Percentiles rank a stretch among this genome's conserved stretches.
phyloP scores from a whole-genome alignment of 176 grass and related monocot species.

The Cenchrus americanus region DNA sequence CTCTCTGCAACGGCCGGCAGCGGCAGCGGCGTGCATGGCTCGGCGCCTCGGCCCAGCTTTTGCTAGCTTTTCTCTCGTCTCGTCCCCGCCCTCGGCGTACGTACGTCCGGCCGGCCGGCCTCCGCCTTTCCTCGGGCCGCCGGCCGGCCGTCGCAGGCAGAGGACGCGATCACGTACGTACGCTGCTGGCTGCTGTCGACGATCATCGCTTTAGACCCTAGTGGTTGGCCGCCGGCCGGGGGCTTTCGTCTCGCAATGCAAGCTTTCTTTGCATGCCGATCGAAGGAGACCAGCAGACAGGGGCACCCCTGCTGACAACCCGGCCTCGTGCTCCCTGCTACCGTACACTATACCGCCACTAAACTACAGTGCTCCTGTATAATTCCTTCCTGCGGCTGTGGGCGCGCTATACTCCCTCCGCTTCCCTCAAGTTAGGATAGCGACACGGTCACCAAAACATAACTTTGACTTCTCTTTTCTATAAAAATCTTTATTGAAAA shows the following conservation, averaged over 20 bases:
- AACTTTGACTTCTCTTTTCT: no score
- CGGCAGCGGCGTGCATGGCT: conserved; percentile 39
- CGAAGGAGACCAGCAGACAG: no score
- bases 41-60: conserved; percentile 18
- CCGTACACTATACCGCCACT: no score
- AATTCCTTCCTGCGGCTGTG: no score
- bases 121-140: conserved; percentile 13
- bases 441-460: no score
- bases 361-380: no score
- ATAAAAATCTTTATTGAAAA: no score
- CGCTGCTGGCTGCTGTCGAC: neutral
- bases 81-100: neutral
- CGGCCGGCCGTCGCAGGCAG: neutral
- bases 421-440: no score
- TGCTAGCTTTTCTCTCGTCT: neutral
- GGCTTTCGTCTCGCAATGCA: neutral
- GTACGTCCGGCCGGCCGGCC: neutral
- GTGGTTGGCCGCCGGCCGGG: neutral
- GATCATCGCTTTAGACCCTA: conserved; percentile 1
- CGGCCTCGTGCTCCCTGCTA: no score
- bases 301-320: no score
- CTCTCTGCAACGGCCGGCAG: neutral
- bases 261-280: conserved; percentile 20
- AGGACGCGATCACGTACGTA: conserved; percentile 26
- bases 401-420: no score